Base-by-base conservation (phyloP, 2,329 filamentous ascomycete genomes). In the Colletotrichum ledebouriae region DNA sequence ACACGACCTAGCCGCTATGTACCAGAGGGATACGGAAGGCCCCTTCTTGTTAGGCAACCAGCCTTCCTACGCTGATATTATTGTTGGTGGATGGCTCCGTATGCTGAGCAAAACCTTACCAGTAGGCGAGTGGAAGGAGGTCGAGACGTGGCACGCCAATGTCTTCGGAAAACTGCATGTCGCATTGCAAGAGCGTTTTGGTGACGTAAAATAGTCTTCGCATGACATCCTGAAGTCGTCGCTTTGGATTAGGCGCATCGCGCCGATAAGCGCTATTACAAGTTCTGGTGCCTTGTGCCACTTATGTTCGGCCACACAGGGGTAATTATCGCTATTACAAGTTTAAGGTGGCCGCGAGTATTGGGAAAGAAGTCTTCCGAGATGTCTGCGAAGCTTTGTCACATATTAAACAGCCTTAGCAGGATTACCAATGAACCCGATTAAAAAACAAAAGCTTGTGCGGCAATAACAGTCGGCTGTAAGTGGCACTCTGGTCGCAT, bases 1-100 rank as follows among this genome's bases (percentile, higher is more conserved):
- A 22, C 80, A 76, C 2, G 80, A 74, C 4, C 72, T 88, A 42
- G 82, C 79, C 0, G 76, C 74, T 69, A 63, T 84, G 2, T 87
- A 82, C 34, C 33, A 15, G 3, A 66, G 22, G 49, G 79, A 85
- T 55, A 52, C 71, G 0, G 75, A 69, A 12, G 85, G 86, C 6
- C 83, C 85, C 0, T 89, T 85, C 56, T 25, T 89, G 1, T 76
- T 86, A 2, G 86, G 85, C 0, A 55, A 70, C 1, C 73, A 71
- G 73, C 78, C 80, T 1, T 83, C 73, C 50, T 88, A 89, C 77
- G 86, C 85, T 1, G 87, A 89, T 72, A 72, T 88, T 0, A 86
- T 89, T 39, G 81, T 89, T 1, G 87, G 86, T 1, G 85, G 77
- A 0, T 89, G 87, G 87, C 63, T 89, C 73, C 78, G 79, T 6